Evolutionary conservation across 495 filamentous ascomycete genomes (phyloP), one percentile per base, ranked within the genome.

Genomic region (Daldinia bambusicola): DNA sequence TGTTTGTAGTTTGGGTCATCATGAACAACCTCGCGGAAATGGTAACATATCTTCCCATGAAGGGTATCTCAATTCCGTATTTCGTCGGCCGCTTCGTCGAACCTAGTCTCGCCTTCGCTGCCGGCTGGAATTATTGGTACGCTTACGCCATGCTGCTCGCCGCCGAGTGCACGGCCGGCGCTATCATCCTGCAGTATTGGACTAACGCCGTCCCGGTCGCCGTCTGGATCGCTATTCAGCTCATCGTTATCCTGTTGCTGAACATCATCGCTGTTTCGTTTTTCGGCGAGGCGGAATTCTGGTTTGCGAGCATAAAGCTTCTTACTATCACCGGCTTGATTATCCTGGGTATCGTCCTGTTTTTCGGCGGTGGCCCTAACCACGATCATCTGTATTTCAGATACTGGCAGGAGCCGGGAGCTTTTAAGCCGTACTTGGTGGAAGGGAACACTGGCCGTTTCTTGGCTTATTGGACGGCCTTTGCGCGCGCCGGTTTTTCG

Each of bases 51-150:
- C 84, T 93, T 16, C 88, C 91, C 1, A 80, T 89, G 71, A 81
- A 79, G 41, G 86, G 86, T 10, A 83, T 83, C 41, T 85, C 84
- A 3, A 77, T 89, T 14, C 84, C 84, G 0, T 83, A 92, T 62
- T 93, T 93, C 68, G 91, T 91, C 20, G 82, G 89, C 61, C 89
- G 91, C 53, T 90, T 90, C 62, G 88, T 94, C 63, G 91, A 93
- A 67, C 85, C 88, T 10, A 90, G 89, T 72, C 80, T 95, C 71
- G 92, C 92, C 14, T 94, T 94, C 72, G 90, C 93, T 41, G 89
- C 90, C 73, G 93, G 93, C 14, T 93, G 91, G 91, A 93, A 93
- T 67, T 91, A 84, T 69, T 85, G 82, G 82, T 84, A 86, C 52
- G 80, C 81, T 0, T 84, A 83, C 60, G 71, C 82, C n/a, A 80